Base-by-base conservation (phyloP, 108 stramenopile species). In the Stephanodiscus minutulus region DNA sequence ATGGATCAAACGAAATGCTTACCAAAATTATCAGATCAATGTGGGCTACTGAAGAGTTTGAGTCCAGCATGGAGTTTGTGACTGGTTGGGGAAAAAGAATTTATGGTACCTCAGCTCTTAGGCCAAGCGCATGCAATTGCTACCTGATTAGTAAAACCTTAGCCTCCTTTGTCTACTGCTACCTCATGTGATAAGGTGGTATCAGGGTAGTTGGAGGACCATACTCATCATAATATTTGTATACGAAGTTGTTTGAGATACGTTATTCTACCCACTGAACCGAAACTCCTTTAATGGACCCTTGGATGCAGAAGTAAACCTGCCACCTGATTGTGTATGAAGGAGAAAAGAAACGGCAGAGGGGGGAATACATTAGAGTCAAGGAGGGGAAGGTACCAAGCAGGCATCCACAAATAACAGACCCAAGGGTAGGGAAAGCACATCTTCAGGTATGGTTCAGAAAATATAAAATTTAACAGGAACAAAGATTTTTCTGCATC, bases 401-500 rank as follows among this genome's bases (percentile, higher is more conserved):
- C 43, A 44, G 15, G 43, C 43, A 44, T 44, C 15, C 13, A 15
- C 15, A 15, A 44, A 17, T 1, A 44, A 44, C 1, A 44, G 13
- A 0, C 11, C 15, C 11, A 8, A 7, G 8, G 10, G 11, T 17
- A 15, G 13, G 43, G 43, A 13, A 15, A 53, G 25, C 22, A 25
- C 20, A 27, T 56, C 55, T 28, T 29, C 28, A 9, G 52, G 58
- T 49, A 64, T 58, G 53, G 75, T 76, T 76, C 75, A 76, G 75
- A 69, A 61, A 66, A 76, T 61, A 50, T 58, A 53, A 17, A 13
- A 57, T 64, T 60, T 64, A 69, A 75, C 74, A 75, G 75, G 75
- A 76, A 76, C 75, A 69, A 76, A 61, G 36, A 53, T 53, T 76
- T 76, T 68, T 76, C 75, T 68, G 75, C 75, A 76, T 69, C 68